Evolutionary conservation across 139 green algal genomes (phyloP).

Genomic region (Limnomonas spitsbergensis): DNA sequence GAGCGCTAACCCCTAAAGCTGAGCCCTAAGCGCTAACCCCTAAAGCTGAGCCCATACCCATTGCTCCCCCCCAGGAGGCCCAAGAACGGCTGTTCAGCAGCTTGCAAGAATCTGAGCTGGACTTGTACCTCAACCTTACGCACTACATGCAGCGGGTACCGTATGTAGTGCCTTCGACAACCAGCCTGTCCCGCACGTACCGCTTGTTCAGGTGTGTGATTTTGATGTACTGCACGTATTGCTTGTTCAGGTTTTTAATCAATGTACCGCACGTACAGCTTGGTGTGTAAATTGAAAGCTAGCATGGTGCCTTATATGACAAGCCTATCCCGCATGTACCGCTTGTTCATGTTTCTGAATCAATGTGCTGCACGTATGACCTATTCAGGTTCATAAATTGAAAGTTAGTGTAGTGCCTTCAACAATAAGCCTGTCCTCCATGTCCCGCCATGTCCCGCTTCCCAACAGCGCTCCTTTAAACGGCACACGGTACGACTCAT

Average conservation of each 20-base stretch:
- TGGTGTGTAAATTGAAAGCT: neutral
- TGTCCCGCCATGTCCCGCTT: conserved; percentile 22
- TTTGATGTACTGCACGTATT: neutral
- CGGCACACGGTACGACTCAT: no score
- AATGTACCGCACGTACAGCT: neutral
- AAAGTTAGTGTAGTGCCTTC: conserved; percentile 18
- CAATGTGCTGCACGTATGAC: neutral
- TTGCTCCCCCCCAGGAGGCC: neutral
- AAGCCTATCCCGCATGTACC: conserved; percentile 56
- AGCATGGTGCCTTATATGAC: conserved; percentile 31
- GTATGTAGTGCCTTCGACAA: conserved; percentile 35
- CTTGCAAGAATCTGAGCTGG: conserved; percentile 7
- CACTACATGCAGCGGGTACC: conserved; percentile 41
- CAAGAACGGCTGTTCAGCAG: conserved; percentile 22
- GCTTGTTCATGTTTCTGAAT: conserved; percentile 48
- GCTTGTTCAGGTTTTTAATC: neutral
- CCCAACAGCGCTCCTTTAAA: neutral
- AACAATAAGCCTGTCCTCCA: conserved; percentile 44
- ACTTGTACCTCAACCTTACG: conserved; percentile 16
- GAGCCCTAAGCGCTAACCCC: no score
- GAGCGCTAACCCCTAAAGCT: no score
- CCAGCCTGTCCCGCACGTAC: conserved; percentile 58
- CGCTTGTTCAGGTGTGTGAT: conserved; percentile 50
- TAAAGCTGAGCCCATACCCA: no score
- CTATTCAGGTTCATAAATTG: neutral